Percentiles rank a stretch among this genome's conserved stretches.
Conservation (phyloP, 2,329 filamentous ascomycete species). For the Colletotrichum endophyticum region DNA sequence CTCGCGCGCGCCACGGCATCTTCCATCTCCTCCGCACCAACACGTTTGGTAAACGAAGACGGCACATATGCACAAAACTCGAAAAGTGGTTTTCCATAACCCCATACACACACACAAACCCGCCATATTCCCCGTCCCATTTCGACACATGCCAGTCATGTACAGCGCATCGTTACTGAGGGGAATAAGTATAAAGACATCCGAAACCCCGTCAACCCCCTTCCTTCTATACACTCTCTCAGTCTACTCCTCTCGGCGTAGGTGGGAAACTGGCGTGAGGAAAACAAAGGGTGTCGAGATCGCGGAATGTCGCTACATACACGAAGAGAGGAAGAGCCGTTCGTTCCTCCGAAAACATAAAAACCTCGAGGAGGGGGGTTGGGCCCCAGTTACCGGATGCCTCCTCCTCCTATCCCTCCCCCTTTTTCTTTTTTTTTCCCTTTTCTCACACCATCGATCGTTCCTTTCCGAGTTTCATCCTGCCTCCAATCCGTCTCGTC, state of each 20-base stretch:
- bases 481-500: background rate
- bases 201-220: background rate
- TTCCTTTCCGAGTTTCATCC: slow-evolving; percentile 3
- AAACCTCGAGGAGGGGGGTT: background rate
- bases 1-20: background rate
- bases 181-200: background rate
- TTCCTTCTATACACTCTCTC: background rate
- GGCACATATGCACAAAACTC: background rate
- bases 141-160: background rate
- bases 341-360: background rate
- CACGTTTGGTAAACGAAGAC: background rate
- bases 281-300: background rate
- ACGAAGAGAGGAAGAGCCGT: background rate
- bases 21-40: background rate
- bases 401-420: background rate
- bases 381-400: background rate
- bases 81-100: background rate
- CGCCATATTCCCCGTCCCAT: background rate
- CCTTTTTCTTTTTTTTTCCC: background rate
- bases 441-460: slow-evolving; percentile 1
- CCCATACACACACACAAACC: background rate
- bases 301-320: background rate
- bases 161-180: background rate
- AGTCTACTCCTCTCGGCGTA: background rate
- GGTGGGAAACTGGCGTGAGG: background rate